These are phyloP conservation scores for Colletotrichum higginsianum DNA, from an alignment of 2,329 filamentous ascomycete genomes.

Conservation along the genomic window DNA sequence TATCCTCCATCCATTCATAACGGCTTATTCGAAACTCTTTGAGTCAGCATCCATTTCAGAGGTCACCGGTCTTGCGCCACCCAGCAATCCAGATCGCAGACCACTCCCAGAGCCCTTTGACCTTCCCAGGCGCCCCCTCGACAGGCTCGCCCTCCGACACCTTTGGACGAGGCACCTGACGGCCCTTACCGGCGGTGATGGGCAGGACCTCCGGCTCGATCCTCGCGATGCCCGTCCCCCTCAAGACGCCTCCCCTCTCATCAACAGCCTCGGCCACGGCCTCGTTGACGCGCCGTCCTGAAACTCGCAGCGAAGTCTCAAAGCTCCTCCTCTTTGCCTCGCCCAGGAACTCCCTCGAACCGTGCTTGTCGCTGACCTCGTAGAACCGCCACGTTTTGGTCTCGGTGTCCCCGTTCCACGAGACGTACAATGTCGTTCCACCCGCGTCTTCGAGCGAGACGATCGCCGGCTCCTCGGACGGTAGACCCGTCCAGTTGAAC, in stretches of 20 bases:
- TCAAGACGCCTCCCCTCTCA: slow-evolving; percentile 13
- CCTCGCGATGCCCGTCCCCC: neutral
- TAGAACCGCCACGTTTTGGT: slow-evolving; percentile 49
- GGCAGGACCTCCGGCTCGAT: slow-evolving; percentile 18
- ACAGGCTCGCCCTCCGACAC: neutral
- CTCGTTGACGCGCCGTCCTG: neutral
- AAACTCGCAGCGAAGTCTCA: slow-evolving; percentile 26
- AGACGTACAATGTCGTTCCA: slow-evolving; percentile 43
- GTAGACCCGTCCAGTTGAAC: slow-evolving; percentile 66
- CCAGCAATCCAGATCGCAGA: neutral
- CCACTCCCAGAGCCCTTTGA: slow-evolving; percentile 24
- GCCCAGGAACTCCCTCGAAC: slow-evolving; percentile 23
- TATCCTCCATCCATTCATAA: neutral
- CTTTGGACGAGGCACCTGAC: slow-evolving; percentile 6
- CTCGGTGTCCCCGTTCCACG: slow-evolving; percentile 57
- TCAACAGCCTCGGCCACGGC: slow-evolving; percentile 28
- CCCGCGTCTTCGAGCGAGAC: slow-evolving; percentile 33
- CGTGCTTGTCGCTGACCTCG: slow-evolving; percentile 40
- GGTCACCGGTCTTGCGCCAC: slow-evolving; percentile 16
- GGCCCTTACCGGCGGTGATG: slow-evolving; percentile 24
- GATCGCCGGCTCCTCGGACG: slow-evolving; percentile 54
- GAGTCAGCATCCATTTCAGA: slow-evolving; percentile 7
- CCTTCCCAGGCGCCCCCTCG: neutral
- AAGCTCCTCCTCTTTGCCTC: slow-evolving; percentile 31
- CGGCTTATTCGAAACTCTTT: neutral